These are phyloP conservation scores for Ambrosia hybrid DNA, from an alignment of 140 eudicot genomes.

Conservation along the genomic window DNA sequence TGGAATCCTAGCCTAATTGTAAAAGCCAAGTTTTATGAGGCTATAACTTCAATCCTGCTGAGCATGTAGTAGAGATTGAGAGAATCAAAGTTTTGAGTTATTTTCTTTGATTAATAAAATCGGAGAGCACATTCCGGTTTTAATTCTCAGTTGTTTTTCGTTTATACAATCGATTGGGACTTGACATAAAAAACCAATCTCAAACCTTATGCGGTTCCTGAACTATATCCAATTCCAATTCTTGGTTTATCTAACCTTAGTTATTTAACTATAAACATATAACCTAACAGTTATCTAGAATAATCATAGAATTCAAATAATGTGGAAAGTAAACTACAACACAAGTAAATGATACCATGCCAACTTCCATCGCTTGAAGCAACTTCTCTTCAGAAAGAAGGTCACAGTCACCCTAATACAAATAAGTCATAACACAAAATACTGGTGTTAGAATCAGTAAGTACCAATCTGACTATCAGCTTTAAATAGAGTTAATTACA, in stretches of 20 bases:
- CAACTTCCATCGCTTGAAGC: conserved; percentile 3
- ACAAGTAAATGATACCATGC: background rate
- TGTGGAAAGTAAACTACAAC: background rate
- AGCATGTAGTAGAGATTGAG: no score
- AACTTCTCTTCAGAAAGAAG: conserved; percentile 93
- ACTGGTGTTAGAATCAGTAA: conserved; percentile 25
- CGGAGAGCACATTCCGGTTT: no score
- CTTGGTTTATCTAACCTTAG: background rate
- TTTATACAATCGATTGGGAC: no score
- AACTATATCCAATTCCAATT: background rate
- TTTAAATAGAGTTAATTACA: background rate
- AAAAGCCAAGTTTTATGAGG: no score
- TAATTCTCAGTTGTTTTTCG: no score
- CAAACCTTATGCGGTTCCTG: background rate
- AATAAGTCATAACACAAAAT: conserved; percentile 30
- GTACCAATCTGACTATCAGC: conserved; percentile 21
- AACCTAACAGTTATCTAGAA: background rate
- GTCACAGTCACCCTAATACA: conserved; percentile 83
- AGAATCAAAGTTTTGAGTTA: no score
- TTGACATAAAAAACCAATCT: background rate
- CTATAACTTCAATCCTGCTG: no score
- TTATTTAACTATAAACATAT: background rate
- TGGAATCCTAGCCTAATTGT: no score
- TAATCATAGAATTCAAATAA: background rate
- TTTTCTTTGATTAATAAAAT: no score